Conservation (phyloP, 148 eudicot species). For the Rhododendron ferrugineum region DNA sequence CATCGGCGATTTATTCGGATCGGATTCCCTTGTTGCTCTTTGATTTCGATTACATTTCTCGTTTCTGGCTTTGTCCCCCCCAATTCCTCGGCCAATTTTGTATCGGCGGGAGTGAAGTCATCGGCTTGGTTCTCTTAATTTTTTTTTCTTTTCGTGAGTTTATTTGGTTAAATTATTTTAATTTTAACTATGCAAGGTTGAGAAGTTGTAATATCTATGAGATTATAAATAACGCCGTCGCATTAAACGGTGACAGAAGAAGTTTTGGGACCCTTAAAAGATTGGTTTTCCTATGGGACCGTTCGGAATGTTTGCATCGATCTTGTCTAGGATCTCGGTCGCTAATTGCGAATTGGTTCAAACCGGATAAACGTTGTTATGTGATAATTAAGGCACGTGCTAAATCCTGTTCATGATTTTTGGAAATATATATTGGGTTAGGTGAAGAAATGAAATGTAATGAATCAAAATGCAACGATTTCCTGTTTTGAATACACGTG, state of each 20-base stretch:
- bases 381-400: background rate
- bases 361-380: background rate
- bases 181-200: background rate
- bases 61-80: background rate
- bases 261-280: background rate
- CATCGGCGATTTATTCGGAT: slow-evolving; percentile 64
- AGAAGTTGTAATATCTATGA: background rate
- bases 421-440: slow-evolving; percentile 14
- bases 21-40: slow-evolving; percentile 52
- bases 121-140: background rate
- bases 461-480: slow-evolving; percentile 10
- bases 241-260: background rate
- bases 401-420: background rate
- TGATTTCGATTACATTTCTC: slow-evolving; percentile 5
- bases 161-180: background rate
- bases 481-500: background rate
- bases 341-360: too few relatives aligned
- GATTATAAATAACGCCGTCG: background rate
- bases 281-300: too few relatives aligned
- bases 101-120: background rate
- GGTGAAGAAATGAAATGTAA: slow-evolving; percentile 35
- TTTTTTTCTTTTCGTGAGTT: background rate
- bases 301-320: too few relatives aligned
- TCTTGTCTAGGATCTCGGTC: too few relatives aligned
- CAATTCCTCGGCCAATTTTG: background rate